Conservation (phyloP, 768 basidiomycete genomes). For the Psilocybe subaeruginosa region DNA sequence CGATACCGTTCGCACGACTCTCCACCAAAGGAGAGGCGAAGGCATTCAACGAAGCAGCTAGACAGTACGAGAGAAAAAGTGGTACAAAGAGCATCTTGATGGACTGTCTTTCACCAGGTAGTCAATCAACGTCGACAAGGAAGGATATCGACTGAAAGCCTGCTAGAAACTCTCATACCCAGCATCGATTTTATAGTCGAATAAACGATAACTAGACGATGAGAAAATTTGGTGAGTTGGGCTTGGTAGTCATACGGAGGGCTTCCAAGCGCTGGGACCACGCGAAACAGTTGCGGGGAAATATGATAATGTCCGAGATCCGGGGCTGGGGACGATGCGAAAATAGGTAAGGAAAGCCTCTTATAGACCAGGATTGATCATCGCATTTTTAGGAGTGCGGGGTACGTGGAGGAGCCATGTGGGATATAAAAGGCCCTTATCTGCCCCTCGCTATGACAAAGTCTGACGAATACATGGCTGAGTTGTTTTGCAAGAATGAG, state of each 20-base stretch:
- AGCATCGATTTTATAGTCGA: not conserved
- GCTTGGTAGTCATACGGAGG: not conserved
- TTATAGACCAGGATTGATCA: not conserved
- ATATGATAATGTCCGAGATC: not conserved
- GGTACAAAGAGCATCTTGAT: slow-evolving; percentile 4
- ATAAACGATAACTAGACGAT: not conserved
- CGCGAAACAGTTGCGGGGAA: not conserved
- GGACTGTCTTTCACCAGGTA: not conserved
- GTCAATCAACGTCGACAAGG: not conserved
- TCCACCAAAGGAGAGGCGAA: slow-evolving; percentile 22
- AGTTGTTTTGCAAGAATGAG: not conserved
- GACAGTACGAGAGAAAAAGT: slow-evolving; percentile 3
- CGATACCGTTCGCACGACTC: slow-evolving; percentile 31
- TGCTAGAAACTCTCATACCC: not conserved
- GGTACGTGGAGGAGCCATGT: not conserved
- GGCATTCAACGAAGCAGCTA: slow-evolving; percentile 1
- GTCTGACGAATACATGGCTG: not conserved
- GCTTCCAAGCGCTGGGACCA: not conserved
- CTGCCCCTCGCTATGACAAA: not conserved
- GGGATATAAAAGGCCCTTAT: not conserved
- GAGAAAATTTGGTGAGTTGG: not conserved
- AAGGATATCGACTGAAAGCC: not conserved
- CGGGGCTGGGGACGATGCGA: not conserved
- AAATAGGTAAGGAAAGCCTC: not conserved
- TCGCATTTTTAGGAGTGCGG: not conserved